Base-by-base conservation (phyloP, 495 filamentous ascomycete species). In the Xylaria cubensis region DNA sequence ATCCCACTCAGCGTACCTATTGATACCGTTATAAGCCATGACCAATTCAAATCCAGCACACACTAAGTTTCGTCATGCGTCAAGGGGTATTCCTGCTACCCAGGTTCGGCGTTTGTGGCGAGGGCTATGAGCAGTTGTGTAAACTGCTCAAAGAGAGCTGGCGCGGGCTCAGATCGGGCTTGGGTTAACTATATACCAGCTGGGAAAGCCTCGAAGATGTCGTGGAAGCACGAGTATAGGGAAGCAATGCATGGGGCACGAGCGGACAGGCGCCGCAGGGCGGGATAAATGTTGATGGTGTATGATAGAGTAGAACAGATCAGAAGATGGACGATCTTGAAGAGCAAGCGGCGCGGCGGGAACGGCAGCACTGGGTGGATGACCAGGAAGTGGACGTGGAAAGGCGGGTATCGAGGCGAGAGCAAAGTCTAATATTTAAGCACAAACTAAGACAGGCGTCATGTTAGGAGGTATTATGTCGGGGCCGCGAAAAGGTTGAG, bases 221-320 rank as follows among this genome's bases (percentile, higher is more conserved):
- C 70, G 53, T 64, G 58, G 39, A 39, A 61, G 50, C 51, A 72
- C 62, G 51, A 32, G 36, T 36, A 58, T 42, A 58, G 50, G 39
- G 29, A 59, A 67, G 29, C 62, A 63, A 72, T 72, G 70, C 70
- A 72, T 72, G 70, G 10, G 53, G 70, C 70, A 72, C 46, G 64
- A 67, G 63, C 51, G 36, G 70, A 42, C 29, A 46, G 42, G n/a
- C 17, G 70, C 70, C 70, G 51, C 51, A 26, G 9, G 10, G 46
- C 13, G 51, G 34, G 21, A 61, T 59, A 51, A 34, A 41, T 46
- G 44, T 34, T 56, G 32, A 39, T 26, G 58, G 17, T 56, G 58
- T 26, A 36, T 15, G 59, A 26, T 53, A 41, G 17, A 41, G 46
- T 7, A 56, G 61, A 56, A 64, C 50, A 64, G 46, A 46, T 46